Conservation (phyloP, 805 yeast species). For the Teunomyces cretensis region DNA sequence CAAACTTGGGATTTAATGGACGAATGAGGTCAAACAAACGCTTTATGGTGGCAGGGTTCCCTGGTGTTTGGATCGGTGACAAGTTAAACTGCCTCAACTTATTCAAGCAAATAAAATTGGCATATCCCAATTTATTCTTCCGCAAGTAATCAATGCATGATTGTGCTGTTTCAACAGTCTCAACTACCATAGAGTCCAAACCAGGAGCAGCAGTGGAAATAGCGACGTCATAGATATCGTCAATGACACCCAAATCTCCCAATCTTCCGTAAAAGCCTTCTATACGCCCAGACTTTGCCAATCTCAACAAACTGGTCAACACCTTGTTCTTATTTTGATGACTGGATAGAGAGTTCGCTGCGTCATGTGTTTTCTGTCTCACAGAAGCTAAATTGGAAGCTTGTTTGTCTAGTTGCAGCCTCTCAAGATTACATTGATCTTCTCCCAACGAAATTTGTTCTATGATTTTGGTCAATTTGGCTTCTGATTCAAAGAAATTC, state of each 20-base stretch:
- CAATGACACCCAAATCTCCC: constrained; percentile 91
- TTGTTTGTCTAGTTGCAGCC: constrained; percentile 50
- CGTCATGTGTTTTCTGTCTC: constrained; percentile 67
- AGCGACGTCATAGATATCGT: constrained; percentile 86
- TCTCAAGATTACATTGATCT: constrained; percentile 52
- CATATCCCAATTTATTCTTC: constrained; percentile 81
- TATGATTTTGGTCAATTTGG: constrained; percentile 47
- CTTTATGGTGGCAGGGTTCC: constrained; percentile 59
- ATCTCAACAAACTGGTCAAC: constrained; percentile 60
- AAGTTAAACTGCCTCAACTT: constrained; percentile 67
- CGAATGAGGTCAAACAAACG: constrained; percentile 81
- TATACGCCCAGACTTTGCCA: constrained; percentile 79
- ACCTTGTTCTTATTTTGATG: constrained; percentile 73
- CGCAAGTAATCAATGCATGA: constrained; percentile 75
- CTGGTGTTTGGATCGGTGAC: constrained; percentile 64
- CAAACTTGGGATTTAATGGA: constrained; percentile 65
- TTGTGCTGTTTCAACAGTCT: constrained; percentile 61
- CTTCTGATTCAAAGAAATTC: constrained; percentile 43
- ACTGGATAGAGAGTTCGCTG: constrained; percentile 55
- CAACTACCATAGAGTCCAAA: constrained; percentile 91
- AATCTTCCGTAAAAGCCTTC: constrained; percentile 85
- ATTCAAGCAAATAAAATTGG: constrained; percentile 78
- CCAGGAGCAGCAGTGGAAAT: constrained; percentile 93
- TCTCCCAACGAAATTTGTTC: constrained; percentile 61
- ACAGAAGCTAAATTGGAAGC: constrained; percentile 50